Evolutionary conservation across 176 grass and related monocot genomes (phyloP).

Genomic region (Musa schizocarpa): DNA sequence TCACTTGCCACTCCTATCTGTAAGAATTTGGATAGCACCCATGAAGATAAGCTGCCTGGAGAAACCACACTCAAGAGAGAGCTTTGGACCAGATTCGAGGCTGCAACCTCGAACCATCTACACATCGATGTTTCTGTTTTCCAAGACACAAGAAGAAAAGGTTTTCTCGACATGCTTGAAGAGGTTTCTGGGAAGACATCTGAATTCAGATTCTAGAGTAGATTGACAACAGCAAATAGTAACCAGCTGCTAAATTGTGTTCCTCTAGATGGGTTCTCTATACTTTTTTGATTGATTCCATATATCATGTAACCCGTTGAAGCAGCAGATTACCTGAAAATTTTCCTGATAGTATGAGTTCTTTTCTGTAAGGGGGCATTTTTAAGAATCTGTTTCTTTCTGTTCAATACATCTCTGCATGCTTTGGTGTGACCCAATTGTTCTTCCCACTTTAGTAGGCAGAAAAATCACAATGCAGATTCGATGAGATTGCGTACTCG

Average conservation of each 20-base stretch:
- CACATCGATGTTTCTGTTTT: conserved; percentile 50
- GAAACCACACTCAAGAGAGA: conserved; percentile 83
- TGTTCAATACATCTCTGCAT: too few relatives aligned
- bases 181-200: conserved; percentile 37
- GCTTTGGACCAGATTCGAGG: conserved; percentile 78
- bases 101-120: conserved; percentile 39
- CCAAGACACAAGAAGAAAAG: conserved; percentile 29
- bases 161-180: conserved; percentile 86
- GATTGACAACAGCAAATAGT: not conserved
- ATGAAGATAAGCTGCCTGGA: conserved; percentile 45
- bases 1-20: conserved; percentile 34
- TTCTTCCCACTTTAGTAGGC: too few relatives aligned
- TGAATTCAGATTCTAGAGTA: not conserved
- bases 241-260: not conserved
- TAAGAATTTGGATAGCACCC: conserved; percentile 57
- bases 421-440: too few relatives aligned
- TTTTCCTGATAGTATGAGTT: too few relatives aligned
- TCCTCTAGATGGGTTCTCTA: not conserved
- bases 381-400: too few relatives aligned
- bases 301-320: too few relatives aligned
- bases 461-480: too few relatives aligned
- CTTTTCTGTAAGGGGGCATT: too few relatives aligned
- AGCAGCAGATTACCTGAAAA: too few relatives aligned
- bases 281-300: too few relatives aligned
- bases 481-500: too few relatives aligned